Percentiles rank a stretch among this genome's conserved stretches.
These are phyloP conservation scores for Globisporangium solare DNA, from an alignment of 352 stramenopile genomes.

Conservation along the genomic window DNA sequence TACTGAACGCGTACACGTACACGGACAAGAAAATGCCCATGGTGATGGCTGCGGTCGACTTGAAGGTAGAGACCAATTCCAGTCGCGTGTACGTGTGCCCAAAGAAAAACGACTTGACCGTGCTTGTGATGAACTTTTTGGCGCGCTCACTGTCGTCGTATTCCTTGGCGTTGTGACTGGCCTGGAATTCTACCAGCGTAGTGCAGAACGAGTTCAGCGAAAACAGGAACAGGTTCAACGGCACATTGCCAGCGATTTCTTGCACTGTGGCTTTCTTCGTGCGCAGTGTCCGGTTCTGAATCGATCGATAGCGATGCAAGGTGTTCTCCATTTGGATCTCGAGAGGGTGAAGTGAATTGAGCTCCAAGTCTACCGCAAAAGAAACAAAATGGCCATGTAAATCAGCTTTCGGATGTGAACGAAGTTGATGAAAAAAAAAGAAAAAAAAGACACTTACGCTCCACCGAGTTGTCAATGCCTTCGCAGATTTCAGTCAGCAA, in stretches of 20 bases:
- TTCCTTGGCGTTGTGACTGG: conserved; percentile 29
- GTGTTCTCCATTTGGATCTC: conserved; percentile 43
- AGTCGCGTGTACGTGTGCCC: conserved; percentile 24
- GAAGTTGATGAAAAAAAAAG: background rate
- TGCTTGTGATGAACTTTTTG: conserved; percentile 5
- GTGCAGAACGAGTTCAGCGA: conserved; percentile 44
- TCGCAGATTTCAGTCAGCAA: conserved; percentile 36
- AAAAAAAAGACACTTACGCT: conserved; percentile 10
- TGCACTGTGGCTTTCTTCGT: conserved; percentile 19
- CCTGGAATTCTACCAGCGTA: conserved; percentile 38
- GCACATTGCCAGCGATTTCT: conserved; percentile 44
- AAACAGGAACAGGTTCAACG: conserved; percentile 50
- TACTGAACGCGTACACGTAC: conserved; percentile 41
- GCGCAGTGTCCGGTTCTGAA: conserved; percentile 32
- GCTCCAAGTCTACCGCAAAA: conserved; percentile 19
- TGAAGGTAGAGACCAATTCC: conserved; percentile 30
- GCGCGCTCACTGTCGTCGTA: conserved; percentile 25
- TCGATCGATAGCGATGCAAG: conserved; percentile 30
- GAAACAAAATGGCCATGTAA: background rate
- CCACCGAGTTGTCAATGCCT: conserved; percentile 20
- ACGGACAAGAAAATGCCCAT: conserved; percentile 32
- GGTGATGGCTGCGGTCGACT: conserved; percentile 29
- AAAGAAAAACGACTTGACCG: conserved; percentile 27
- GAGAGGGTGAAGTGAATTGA: conserved; percentile 23
- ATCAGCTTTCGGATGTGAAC: background rate